Percentiles rank a stretch among this genome's conserved stretches.
Evolutionary conservation across 257 asterid genomes (phyloP).

Genomic region (Anisodus tanguticus): DNA sequence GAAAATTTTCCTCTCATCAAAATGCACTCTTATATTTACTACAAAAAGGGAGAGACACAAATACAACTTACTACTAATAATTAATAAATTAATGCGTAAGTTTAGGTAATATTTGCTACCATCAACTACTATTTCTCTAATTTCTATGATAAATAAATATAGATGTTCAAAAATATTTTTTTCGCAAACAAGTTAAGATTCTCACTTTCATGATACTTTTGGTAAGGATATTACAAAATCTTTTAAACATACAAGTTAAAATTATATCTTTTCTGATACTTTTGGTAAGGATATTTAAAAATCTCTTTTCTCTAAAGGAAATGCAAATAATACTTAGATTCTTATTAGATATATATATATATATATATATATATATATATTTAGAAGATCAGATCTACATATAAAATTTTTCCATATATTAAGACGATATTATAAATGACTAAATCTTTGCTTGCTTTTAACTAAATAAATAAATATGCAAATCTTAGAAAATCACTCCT

Average conservation of each 20-base stretch:
- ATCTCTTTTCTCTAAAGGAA: background rate
- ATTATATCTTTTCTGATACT: background rate
- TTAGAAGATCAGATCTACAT: background rate
- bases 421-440: background rate
- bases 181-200: background rate
- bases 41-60: background rate
- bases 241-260: background rate
- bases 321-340: background rate
- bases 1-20: too few relatives aligned
- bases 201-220: background rate
- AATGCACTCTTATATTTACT: too few relatives aligned
- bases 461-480: background rate
- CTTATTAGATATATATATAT: background rate
- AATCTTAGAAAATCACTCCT: constrained; percentile 21
- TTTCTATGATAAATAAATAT: background rate
- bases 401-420: background rate
- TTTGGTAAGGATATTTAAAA: background rate
- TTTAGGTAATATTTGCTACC: background rate
- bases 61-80: background rate
- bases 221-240: background rate
- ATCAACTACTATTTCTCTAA: background rate
- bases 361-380: too few relatives aligned
- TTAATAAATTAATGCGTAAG: too few relatives aligned
- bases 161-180: background rate
- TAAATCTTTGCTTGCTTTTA: background rate